Evolutionary conservation across 192 early-diverging fungal genomes (phyloP).

Genomic region (Backusella psychrophila): DNA sequence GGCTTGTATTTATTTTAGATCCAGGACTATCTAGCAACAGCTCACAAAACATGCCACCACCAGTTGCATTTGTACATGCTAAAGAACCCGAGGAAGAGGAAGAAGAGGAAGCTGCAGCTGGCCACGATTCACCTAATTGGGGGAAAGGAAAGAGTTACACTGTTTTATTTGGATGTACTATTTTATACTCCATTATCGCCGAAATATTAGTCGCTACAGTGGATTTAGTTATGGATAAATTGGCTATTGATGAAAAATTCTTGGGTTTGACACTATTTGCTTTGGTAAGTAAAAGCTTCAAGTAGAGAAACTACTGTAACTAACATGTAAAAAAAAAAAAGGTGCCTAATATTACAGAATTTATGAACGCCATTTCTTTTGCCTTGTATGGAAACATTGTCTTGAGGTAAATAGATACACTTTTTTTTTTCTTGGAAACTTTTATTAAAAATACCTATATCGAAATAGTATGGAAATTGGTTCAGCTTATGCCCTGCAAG

Average conservation of each 20-base stretch:
- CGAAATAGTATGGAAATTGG: conserved; percentile 79
- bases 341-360: conserved; percentile 91
- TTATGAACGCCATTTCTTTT: conserved; percentile 93
- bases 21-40: neutral
- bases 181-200: conserved; percentile 84
- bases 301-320: neutral
- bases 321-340: neutral
- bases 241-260: conserved; percentile 80
- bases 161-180: conserved; percentile 79
- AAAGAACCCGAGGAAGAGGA: conserved; percentile 61
- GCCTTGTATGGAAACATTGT: conserved; percentile 86
- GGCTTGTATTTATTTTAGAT: neutral
- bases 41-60: conserved; percentile 4
- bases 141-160: conserved; percentile 70
- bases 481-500: conserved; percentile 94
- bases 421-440: neutral
- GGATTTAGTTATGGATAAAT: conserved; percentile 71
- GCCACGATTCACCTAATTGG: conserved; percentile 95
- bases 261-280: conserved; percentile 94
- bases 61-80: conserved; percentile 33
- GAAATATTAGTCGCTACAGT: conserved; percentile 90
- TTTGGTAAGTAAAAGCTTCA: conserved; percentile 38
- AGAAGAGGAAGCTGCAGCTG: conserved; percentile 60
- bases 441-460: neutral
- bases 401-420: conserved; percentile 22